Percentiles rank a stretch among this genome's conserved stretches.
phyloP scores from a whole-genome alignment of 371 early-diverging fungal genomes.

The Chytridiales sp. region DNA sequence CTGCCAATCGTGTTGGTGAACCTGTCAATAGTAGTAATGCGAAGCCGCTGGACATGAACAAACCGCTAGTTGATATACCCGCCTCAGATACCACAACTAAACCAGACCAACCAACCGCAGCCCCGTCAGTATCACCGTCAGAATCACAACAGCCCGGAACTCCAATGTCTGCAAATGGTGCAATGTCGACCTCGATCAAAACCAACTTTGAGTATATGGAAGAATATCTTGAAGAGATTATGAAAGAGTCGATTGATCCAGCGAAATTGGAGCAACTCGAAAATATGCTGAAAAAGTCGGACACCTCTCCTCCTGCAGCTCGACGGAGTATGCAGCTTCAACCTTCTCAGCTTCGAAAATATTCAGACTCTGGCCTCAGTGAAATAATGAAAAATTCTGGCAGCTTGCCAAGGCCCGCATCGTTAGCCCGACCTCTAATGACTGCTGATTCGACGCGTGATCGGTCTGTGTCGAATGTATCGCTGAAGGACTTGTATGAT shows the following conservation, averaged over 20 bases:
- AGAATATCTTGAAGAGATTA: constrained; percentile 39
- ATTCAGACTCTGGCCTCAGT: constrained; percentile 19
- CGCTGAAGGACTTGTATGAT: constrained; percentile 24
- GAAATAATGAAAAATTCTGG: constrained; percentile 17
- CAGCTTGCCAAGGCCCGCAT: background rate
- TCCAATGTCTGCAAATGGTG: background rate
- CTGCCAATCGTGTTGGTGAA: no score
- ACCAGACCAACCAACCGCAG: background rate
- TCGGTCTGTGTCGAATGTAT: constrained; percentile 7
- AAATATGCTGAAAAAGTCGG: constrained; percentile 8
- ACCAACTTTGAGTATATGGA: constrained; percentile 38
- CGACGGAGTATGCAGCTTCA: background rate
- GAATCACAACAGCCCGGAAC: constrained; percentile 15
- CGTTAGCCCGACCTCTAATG: background rate
- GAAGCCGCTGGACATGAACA: no score
- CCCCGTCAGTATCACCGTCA: background rate
- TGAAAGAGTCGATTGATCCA: constrained; percentile 28
- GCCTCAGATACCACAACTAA: background rate
- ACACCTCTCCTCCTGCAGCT: background rate
- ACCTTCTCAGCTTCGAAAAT: background rate
- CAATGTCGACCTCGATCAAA: constrained; percentile 11
- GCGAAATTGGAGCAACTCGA: constrained; percentile 22
- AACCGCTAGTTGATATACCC: background rate
- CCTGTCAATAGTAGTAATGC: no score
- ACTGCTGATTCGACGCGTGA: background rate